Base-by-base conservation (phyloP, 345 rosid genomes). In the Schrenkiella parvula region DNA sequence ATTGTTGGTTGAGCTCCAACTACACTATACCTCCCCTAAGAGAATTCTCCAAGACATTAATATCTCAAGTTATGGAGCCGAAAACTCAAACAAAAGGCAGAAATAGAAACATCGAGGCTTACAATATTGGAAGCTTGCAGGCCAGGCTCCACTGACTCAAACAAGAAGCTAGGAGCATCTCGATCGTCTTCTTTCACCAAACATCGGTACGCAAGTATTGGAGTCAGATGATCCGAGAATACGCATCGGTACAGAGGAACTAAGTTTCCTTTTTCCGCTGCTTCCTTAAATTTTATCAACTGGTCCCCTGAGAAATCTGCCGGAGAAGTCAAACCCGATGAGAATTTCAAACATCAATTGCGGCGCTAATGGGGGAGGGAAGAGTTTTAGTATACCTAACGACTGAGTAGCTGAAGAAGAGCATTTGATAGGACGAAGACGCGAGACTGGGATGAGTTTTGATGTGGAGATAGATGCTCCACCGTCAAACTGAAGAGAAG, bases 151-250 rank as follows among this genome's bases (percentile, higher is more conserved):
- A 89, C 98, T 0, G 97, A 87, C 76, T 93, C 98, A 4, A 87
- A 89, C 79, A 93, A 73, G 82, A 93, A 93, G 79, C 97, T 93
- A 0, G 98, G 97, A 75, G 98, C 95, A 66, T 93, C 97, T 71
- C 96, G 81, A 39, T 93, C 98, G 55, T 93, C 98, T 76, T 93
- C 95, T 82, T 86, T 89, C 17, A 93, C 97, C 75, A 91, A 80
- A 75, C 97, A 93, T 31, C 98, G 80, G 68, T 91, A 91, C 1
- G 96, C 97, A 11, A 93, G 80, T 72, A 93, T 90, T 0, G 96
- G 98, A 63, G 97, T 93, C 23, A 93, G 78, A 74, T 93, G 98
- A 84, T 91, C 98, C 2, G 95, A 86, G 84, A 93, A 87, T 52
- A 93, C 85, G 75, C 88, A 83, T 47, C 76, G 77, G 79, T 81